Evolutionary conservation across 140 eudicot genomes (phyloP).

Genomic region (Flaveria floridana): DNA sequence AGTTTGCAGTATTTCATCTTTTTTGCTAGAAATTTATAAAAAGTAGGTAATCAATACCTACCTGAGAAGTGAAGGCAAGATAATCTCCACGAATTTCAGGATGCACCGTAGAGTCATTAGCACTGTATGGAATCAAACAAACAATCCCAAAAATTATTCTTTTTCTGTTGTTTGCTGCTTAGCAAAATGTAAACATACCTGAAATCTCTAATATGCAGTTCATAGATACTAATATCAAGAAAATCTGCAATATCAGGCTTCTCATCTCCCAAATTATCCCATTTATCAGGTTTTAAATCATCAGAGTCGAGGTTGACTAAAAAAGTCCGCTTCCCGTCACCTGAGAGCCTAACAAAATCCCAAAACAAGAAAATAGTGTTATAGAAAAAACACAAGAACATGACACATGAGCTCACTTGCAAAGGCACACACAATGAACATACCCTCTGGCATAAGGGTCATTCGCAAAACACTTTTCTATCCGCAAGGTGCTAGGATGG

Average conservation of each 20-base stretch:
- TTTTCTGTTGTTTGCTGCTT: neutral
- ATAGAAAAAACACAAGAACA: constrained; percentile 18
- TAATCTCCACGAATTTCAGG: constrained; percentile 76
- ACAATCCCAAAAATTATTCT: neutral
- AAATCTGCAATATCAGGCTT: constrained; percentile 62
- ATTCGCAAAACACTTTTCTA: constrained; percentile 83
- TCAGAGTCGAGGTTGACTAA: constrained; percentile 73
- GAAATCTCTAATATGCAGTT: constrained; percentile 94
- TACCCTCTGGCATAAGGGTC: constrained; percentile 99
- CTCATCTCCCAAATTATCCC: constrained; percentile 71
- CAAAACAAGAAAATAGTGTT: constrained; percentile 14
- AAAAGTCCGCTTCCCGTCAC: constrained; percentile 67
- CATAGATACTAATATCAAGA: constrained; percentile 81
- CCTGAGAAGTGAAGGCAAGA: constrained; percentile 87
- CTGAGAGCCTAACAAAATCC: constrained; percentile 62
- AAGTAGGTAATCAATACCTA: constrained; percentile 27
- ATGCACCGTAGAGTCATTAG: constrained; percentile 59
- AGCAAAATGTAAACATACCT: constrained; percentile 47
- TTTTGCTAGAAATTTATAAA: neutral
- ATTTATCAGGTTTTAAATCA: constrained; percentile 67
- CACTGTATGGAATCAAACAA: constrained; percentile 43
- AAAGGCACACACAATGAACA: constrained; percentile 10
- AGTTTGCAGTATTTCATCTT: constrained; percentile 6
- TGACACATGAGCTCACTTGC: neutral
- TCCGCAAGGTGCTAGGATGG: constrained; percentile 70